phyloP scores from a whole-genome alignment of 306 rosid species.

The Quercus dentata region DNA sequence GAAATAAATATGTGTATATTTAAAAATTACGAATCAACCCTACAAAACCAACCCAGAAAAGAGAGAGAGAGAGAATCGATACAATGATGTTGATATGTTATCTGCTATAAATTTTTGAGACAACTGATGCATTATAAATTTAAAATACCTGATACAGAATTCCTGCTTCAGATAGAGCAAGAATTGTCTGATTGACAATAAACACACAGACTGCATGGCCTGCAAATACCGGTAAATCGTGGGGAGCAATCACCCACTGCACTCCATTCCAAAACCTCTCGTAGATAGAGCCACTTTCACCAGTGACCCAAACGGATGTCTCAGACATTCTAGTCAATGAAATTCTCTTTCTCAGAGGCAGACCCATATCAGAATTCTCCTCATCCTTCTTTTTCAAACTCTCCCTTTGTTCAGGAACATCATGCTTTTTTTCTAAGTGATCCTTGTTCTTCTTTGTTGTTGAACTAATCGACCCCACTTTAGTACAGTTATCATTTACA shows the following conservation, averaged over 20 bases:
- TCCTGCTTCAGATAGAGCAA: constrained; percentile 82
- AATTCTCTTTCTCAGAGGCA: constrained; percentile 67
- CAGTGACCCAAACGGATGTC: constrained; percentile 78
- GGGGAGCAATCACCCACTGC: constrained; percentile 92
- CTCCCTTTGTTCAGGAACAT: constrained; percentile 22
- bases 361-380: constrained; percentile 22
- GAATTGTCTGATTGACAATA: constrained; percentile 59
- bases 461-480: constrained; percentile 35
- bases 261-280: constrained; percentile 98
- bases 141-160: constrained; percentile 62
- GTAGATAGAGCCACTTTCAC: constrained; percentile 83
- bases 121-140: constrained; percentile 5
- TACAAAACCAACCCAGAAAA: not conserved
- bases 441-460: constrained; percentile 10
- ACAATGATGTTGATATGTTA: not conserved
- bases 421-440: constrained; percentile 21
- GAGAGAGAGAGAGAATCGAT: too few relatives aligned
- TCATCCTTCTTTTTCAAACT: constrained; percentile 18
- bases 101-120: not conserved
- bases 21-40: not conserved
- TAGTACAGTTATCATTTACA: constrained; percentile 38
- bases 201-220: constrained; percentile 65
- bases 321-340: constrained; percentile 80
- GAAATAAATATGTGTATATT: not conserved
- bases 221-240: constrained; percentile 64